Percentiles rank a stretch among this genome's conserved stretches.
These are phyloP conservation scores for Amanita exitialis DNA, from an alignment of 768 basidiomycete genomes.

Conservation along the genomic window DNA sequence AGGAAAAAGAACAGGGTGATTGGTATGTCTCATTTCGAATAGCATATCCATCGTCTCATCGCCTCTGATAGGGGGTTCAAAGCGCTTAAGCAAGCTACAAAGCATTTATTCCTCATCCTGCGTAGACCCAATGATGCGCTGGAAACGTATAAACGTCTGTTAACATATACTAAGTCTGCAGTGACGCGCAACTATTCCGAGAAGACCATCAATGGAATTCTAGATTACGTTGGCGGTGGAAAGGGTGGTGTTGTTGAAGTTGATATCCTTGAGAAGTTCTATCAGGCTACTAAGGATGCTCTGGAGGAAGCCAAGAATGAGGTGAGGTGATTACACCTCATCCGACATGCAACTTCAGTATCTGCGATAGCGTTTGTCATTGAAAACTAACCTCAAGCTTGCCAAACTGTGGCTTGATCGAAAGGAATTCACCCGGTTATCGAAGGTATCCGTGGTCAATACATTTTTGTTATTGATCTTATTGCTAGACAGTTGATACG, in stretches of 20 bases:
- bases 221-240: conserved; percentile 94
- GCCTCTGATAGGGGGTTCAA: conserved; percentile 82
- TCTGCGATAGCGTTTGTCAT: conserved; percentile 65
- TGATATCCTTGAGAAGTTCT: conserved; percentile 88
- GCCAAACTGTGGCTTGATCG: conserved; percentile 97
- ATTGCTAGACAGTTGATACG: conserved; percentile 49
- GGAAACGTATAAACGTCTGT: conserved; percentile 72
- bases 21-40: conserved; percentile 43
- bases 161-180: conserved; percentile 92
- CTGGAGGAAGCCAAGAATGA: conserved; percentile 95
- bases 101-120: conserved; percentile 76
- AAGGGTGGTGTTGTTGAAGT: conserved; percentile 74
- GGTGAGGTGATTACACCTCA: conserved; percentile 29
- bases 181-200: conserved; percentile 96
- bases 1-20: conserved; percentile 89
- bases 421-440: conserved; percentile 78
- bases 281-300: conserved; percentile 85
- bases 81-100: conserved; percentile 94
- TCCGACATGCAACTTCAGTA: background rate
- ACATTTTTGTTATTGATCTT: background rate
- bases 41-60: background rate
- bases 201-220: conserved; percentile 96
- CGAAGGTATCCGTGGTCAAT: conserved; percentile 42
- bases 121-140: conserved; percentile 79
- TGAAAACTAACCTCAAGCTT: conserved; percentile 93